Evolutionary conservation across 768 basidiomycete species (phyloP), one percentile per base, ranked within the genome.

Genomic region (Pleurotus pulmonarius): DNA sequence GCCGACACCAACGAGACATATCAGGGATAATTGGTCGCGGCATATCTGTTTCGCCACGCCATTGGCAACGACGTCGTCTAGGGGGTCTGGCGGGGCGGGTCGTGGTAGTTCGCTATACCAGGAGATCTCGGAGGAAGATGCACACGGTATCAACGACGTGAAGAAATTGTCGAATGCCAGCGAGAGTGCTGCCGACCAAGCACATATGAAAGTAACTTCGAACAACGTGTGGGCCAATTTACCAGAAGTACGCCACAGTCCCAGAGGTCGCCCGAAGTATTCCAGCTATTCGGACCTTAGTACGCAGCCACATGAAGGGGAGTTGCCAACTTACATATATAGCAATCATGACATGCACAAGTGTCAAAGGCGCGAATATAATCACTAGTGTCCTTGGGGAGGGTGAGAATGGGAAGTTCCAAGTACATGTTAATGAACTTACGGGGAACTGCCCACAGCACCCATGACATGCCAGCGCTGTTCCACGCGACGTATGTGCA

Each of bases 151-250:
- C 20, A 85, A 73, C 3, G 92, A 90, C 4, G 92, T 94, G 73
- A 94, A 93, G 70, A 87, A 93, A 66, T 96, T 92, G 77, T 95
- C 92, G 71, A 95, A 92, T 59, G 83, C 85, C 53, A 95, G 86
- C 15, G 92, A 91, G 54, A 95, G 79, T 13, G 89, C 86, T 29
- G 92, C 90, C 56, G 91, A 92, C 92, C 93, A 96, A n/a, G 88
- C 83, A 70, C 93, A 95, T 62, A 94, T 93, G 68, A 92, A 94
- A 55, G 92, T 76, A 45, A 94, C 88, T 75, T 96, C 94, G 46
- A 85, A 80, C 29, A 95, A 81, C 5, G 93, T 95, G 65, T 94
- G 87, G 2, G 88, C 83, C 38, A 94, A 81, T 70, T 95, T 95
- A 49, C 77, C 84, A 29, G 91, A 92, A 29, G 94, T 93, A 51